Evolutionary conservation across 192 early-diverging fungal genomes (phyloP).

Genomic region (Podila minutissima): DNA sequence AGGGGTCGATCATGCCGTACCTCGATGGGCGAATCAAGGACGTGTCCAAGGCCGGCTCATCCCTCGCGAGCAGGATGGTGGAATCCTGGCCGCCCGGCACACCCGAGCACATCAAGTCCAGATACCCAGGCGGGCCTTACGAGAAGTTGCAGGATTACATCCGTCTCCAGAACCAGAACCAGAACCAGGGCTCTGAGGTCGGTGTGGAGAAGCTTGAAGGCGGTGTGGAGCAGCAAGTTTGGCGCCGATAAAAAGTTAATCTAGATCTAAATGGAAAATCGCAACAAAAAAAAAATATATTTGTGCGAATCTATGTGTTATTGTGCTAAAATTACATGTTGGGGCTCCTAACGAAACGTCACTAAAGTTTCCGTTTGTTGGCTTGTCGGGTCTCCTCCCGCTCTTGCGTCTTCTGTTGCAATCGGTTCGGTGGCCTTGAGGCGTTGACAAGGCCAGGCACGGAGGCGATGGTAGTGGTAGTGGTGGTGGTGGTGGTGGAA

Average conservation of each 20-base stretch:
- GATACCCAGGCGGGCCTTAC: constrained; percentile 27
- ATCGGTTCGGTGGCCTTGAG: too few relatives aligned
- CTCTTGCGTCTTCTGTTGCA: too few relatives aligned
- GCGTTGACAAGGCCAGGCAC: too few relatives aligned
- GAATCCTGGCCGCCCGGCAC: constrained; percentile 17
- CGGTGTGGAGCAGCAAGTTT: background rate
- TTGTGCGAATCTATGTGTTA: too few relatives aligned
- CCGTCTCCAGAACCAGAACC: constrained; percentile 16
- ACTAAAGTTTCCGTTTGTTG: too few relatives aligned
- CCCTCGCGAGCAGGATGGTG: background rate
- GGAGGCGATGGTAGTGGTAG: too few relatives aligned
- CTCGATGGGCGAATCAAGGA: constrained; percentile 48
- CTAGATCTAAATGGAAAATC: background rate
- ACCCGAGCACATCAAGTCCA: constrained; percentile 34
- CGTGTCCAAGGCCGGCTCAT: background rate
- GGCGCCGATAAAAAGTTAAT: background rate
- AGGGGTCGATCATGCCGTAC: constrained; percentile 28
- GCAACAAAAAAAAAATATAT: too few relatives aligned
- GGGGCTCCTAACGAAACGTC: too few relatives aligned
- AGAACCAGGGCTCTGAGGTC: background rate
- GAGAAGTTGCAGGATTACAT: constrained; percentile 27
- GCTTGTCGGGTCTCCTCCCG: too few relatives aligned
- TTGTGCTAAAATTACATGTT: too few relatives aligned
- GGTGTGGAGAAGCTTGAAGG: background rate
- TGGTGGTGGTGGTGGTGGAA: too few relatives aligned